Evolutionary conservation across 306 rosid genomes (phyloP).

Genomic region (Ormosia emarginata): DNA sequence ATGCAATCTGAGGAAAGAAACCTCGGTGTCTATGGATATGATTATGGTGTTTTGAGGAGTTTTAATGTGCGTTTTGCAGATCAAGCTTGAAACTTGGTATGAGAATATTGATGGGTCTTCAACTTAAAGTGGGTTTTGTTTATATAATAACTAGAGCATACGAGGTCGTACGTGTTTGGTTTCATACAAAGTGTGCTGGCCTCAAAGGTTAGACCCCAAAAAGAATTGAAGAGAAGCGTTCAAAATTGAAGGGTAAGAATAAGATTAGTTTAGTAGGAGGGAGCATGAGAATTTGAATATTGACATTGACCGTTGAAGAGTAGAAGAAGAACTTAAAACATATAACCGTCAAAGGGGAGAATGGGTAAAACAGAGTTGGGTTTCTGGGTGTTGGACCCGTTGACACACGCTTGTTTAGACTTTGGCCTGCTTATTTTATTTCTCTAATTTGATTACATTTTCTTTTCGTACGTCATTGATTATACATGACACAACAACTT

Average conservation of each 20-base stretch:
- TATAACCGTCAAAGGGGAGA: slow-evolving; percentile 38
- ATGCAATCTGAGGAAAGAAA: too few relatives aligned
- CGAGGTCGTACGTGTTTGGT: background rate
- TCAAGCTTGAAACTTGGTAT: background rate
- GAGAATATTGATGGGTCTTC: background rate
- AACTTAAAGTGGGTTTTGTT: too few relatives aligned
- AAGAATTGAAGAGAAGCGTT: slow-evolving; percentile 21
- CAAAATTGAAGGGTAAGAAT: slow-evolving; percentile 15
- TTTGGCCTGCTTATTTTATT: too few relatives aligned
- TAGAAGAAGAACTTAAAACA: slow-evolving; percentile 16
- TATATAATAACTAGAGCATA: background rate
- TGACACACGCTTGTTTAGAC: background rate
- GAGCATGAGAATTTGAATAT: slow-evolving; percentile 31
- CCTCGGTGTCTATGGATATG: too few relatives aligned
- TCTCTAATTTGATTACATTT: too few relatives aligned
- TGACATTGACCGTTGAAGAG: slow-evolving; percentile 63
- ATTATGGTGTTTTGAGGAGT: background rate
- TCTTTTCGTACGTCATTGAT: too few relatives aligned
- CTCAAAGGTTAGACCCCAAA: slow-evolving; percentile 10
- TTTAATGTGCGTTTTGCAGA: background rate
- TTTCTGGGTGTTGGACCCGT: background rate
- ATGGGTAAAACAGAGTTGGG: slow-evolving; percentile 19
- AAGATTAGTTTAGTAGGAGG: background rate
- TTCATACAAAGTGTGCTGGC: slow-evolving; percentile 14
- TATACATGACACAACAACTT: too few relatives aligned